phyloP scores from a whole-genome alignment of 768 basidiomycete species.

The Dendrothele bispora region DNA sequence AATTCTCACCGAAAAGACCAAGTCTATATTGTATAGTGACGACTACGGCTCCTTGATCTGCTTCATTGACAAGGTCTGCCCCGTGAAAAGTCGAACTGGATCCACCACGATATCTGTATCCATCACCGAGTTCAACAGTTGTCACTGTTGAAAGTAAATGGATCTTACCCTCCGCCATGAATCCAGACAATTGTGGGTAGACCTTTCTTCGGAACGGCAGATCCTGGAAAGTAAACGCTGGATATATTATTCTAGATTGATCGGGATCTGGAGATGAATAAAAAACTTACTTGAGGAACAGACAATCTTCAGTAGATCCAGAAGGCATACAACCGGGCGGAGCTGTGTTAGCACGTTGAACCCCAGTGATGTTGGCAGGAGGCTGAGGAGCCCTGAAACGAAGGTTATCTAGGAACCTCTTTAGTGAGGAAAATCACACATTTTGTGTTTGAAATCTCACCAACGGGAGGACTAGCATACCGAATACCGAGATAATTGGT shows the following conservation, averaged over 20 bases:
- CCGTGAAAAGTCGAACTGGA: conserved; percentile 16
- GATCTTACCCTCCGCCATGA: conserved; percentile 33
- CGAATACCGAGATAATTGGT: conserved; percentile 43
- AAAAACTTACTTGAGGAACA: conserved; percentile 35
- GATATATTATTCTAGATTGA: background rate
- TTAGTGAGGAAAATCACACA: background rate
- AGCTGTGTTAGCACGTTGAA: conserved; percentile 28
- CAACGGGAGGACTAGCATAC: conserved; percentile 49
- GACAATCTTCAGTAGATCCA: conserved; percentile 36
- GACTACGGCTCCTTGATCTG: conserved; percentile 20
- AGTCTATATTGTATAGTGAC: conserved; percentile 34
- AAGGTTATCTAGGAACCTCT: conserved; percentile 20
- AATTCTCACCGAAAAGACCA: conserved; percentile 26
- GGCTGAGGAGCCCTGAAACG: conserved; percentile 35
- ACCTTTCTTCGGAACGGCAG: conserved; percentile 5
- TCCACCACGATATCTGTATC: conserved; percentile 22
- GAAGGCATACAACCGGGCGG: background rate
- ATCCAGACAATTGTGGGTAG: conserved; percentile 36
- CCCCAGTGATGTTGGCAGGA: conserved; percentile 23
- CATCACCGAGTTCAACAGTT: background rate
- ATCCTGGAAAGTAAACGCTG: conserved; percentile 31
- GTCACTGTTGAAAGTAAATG: background rate
- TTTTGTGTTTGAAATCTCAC: background rate
- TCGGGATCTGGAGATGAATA: background rate
- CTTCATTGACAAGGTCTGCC: conserved; percentile 21